Evolutionary conservation across 139 green algal species (phyloP), one percentile per base, ranked within the genome.

Genomic region (Tetraselmis chui): DNA sequence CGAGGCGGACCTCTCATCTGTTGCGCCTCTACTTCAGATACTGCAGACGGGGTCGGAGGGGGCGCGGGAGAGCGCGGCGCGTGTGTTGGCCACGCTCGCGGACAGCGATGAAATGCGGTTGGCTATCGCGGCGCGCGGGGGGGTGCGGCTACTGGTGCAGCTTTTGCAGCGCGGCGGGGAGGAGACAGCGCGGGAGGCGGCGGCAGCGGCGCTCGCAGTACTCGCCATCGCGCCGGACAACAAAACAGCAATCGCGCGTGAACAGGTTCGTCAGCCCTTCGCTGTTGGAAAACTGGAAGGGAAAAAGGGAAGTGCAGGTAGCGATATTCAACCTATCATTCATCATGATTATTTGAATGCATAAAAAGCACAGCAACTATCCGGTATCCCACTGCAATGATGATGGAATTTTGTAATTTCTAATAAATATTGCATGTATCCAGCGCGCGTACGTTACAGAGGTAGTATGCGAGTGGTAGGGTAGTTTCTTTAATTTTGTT

Each of bases 21-120:
- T 67, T 5, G 45, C 45, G 45, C 45, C 45, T 5, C 45, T 67
- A 18, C 45, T 67, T 5, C 11, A 18, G 11, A 67, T 67, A 5
- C 45, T 67, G 45, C 18, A 5, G 18, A 5, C 11, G 18, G 45
- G 45, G 11, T 25, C 11, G 11, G 45, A 67, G 45, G 45, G 11
- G 45, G 45, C 45, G 45, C 45, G 18, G 45, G 45, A 84, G 31
- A 29, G 80, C 29, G 75, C 75, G 59, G 29, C 81, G 28, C 81
- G 80, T 28, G 74, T 32, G n/a, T 26, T 84, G 1, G 81, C 81
- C 18, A 84, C 79, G 29, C 75, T 84, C 2, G 81, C 81, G 2
- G 79, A 84, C 59, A 84, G 76, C 76, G 81, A 84, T 31, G 59
- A 84, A 2, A 84, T 84, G 45, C 45, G 45, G 11, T 5, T 18